Conservation (phyloP, 2,329 filamentous ascomycete genomes). For the Emergomyces africanus region DNA sequence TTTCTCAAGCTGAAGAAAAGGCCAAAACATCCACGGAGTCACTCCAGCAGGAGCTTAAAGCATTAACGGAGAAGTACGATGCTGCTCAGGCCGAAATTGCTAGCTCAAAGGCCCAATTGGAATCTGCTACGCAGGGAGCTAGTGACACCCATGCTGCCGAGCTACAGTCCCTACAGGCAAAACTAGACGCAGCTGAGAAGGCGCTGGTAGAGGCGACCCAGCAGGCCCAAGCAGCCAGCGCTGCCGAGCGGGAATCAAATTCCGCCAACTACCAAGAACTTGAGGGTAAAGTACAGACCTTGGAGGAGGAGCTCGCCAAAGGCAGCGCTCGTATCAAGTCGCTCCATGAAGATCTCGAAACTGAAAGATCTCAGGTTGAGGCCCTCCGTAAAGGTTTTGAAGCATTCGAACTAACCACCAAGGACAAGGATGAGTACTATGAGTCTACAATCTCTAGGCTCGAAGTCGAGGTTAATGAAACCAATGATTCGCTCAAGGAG, state of each 20-base stretch:
- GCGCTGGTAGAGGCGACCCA: constrained; percentile 10
- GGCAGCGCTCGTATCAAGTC: constrained; percentile 7
- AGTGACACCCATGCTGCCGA: constrained; percentile 7
- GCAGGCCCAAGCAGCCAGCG: constrained; percentile 7
- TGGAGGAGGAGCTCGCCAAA: constrained; percentile 10
- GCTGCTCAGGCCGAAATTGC: constrained; percentile 7
- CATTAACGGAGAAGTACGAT: constrained; percentile 9
- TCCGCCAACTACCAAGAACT: constrained; percentile 8
- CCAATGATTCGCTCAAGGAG: constrained; percentile 23
- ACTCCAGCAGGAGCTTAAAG: constrained; percentile 7
- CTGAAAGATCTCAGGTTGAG: constrained; percentile 19
- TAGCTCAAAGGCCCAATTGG: constrained; percentile 5
- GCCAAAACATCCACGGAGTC: constrained; percentile 7
- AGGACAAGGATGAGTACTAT: constrained; percentile 26
- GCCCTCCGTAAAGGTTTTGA: constrained; percentile 26
- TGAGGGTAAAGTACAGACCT: constrained; percentile 10
- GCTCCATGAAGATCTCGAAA: constrained; percentile 10
- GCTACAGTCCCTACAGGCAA: constrained; percentile 11
- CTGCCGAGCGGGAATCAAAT: constrained; percentile 9
- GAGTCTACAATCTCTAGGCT: constrained; percentile 22
- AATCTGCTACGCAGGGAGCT: constrained; percentile 3
- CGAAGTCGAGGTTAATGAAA: constrained; percentile 22
- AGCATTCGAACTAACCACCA: constrained; percentile 24
- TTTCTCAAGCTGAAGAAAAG: constrained; percentile 11
- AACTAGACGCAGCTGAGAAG: constrained; percentile 13